Base-by-base conservation (phyloP, 371 early-diverging fungal species). In the Circinella umbellata region DNA sequence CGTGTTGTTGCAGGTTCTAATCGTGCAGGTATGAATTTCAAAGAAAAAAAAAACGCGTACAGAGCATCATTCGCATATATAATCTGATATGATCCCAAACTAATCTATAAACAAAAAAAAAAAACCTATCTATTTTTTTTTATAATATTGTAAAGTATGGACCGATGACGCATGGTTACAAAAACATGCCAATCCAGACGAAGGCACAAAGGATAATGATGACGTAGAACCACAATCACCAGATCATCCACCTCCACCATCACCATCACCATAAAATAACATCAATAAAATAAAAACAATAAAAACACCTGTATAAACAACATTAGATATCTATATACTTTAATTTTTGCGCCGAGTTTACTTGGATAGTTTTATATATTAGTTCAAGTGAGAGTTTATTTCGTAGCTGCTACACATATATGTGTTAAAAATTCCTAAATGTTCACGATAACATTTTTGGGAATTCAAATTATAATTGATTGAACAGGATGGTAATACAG, bases 161-260 rank as follows among this genome's bases (percentile, higher is more conserved):
- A 83, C 85, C 6, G 92, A 93, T 11, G 93, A 93, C 72, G 84
- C 81, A 27, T 92, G 91, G 89, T 71, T 92, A 64, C 79, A 89
- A 73, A 79, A 91, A 70, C 83, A 93, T 70, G 89, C 83, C 42
- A 70, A 77, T 35, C 69, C 77, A 3, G 57, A 57, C 14, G 57
- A 8, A 3, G 27, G 27, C 14, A 9, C 10, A 27, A 34, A 57
- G 27, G 57, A n/a, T n/a, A 77, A 81, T 0, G 73, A 71, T 4
- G 72, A 72, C 3, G 66, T 39, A 53, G 66, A 66, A 66, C 55
- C 61, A 49, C 38, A 66, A 59, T 63, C 66, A 36, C 64, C 70
- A 27, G 36, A 65, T 7, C 38, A 64, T 49, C 69, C 69, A 20
- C 69, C 69, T 36, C 64, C 64, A 46, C 69, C 68, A 53, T 63